These are phyloP conservation scores for Geotrichum fermentans DNA, from an alignment of 1,139 yeast genomes.

Conservation along the genomic window DNA sequence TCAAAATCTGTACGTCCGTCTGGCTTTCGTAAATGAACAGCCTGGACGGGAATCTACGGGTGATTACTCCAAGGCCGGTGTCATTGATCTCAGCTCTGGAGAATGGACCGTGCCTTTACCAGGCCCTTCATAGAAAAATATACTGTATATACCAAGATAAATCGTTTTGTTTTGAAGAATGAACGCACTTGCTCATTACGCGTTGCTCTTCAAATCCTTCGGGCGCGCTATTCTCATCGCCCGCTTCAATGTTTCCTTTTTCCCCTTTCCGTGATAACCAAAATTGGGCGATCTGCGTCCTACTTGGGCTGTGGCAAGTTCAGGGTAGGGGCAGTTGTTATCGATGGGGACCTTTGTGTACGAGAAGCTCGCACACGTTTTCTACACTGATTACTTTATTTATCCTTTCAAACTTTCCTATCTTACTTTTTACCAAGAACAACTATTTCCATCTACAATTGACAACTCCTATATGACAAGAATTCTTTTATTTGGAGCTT, in stretches of 20 bases:
- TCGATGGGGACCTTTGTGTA: background rate
- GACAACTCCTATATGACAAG: background rate
- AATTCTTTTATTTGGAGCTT: background rate
- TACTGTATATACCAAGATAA: background rate
- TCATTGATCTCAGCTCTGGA: slow-evolving; percentile 23
- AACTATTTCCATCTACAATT: slow-evolving; percentile 5
- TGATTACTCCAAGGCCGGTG: slow-evolving; percentile 30
- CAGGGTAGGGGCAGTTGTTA: background rate
- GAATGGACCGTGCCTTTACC: slow-evolving; percentile 24
- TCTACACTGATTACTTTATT: too few relatives aligned
- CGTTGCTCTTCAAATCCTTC: too few relatives aligned
- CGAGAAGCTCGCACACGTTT: too few relatives aligned
- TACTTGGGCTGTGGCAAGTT: too few relatives aligned
- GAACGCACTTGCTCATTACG: too few relatives aligned
- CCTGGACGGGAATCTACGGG: slow-evolving; percentile 25
- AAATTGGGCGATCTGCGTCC: too few relatives aligned
- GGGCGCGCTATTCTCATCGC: too few relatives aligned
- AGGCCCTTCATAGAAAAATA: slow-evolving; percentile 22
- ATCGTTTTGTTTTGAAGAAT: too few relatives aligned
- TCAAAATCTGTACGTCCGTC: slow-evolving; percentile 26
- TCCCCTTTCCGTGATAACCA: too few relatives aligned
- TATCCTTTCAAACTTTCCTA: too few relatives aligned
- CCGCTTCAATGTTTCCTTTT: too few relatives aligned
- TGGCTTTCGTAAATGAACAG: slow-evolving; percentile 28
- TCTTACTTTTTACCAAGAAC: slow-evolving; percentile 1